A percentile compares a stretch with the other conserved stretches of the same genome.
Conservation (phyloP, 306 rosid genomes). For the Luffa aegyptiaca region DNA sequence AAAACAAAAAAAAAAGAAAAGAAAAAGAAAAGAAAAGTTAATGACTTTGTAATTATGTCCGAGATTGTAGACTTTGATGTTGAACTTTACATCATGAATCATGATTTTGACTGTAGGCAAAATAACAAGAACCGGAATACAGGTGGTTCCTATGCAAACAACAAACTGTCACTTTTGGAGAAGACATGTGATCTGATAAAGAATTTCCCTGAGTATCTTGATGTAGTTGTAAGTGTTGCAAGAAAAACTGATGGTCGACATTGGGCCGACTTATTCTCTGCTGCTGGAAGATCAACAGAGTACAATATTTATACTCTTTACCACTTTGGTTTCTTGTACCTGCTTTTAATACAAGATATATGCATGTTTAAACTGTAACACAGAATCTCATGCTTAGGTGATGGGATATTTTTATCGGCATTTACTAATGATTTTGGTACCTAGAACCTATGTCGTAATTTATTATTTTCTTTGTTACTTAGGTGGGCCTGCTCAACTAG, state of each 20-base stretch:
- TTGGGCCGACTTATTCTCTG: constrained; percentile 91
- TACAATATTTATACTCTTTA: constrained; percentile 18
- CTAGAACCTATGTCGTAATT: neutral
- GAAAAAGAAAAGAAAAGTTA: neutral
- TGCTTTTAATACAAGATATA: constrained; percentile 2
- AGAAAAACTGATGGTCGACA: constrained; percentile 99
- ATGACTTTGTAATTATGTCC: neutral
- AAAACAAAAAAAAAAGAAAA: no score
- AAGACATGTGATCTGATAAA: constrained; percentile 90
- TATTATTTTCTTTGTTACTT: neutral
- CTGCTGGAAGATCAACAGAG: constrained; percentile 98
- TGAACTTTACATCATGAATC: neutral
- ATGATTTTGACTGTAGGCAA: constrained; percentile 42
- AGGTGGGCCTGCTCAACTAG: neutral
- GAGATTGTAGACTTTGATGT: neutral
- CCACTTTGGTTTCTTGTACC: constrained; percentile 10
- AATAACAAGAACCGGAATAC: constrained; percentile 56
- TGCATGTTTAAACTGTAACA: neutral
- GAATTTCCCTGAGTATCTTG: constrained; percentile 83
- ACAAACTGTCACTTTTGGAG: constrained; percentile 59
- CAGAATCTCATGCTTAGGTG: neutral
- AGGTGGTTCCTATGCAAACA: constrained; percentile 32
- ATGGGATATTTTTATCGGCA: neutral
- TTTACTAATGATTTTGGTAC: neutral
- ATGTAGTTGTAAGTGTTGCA: constrained; percentile 96